phyloP scores from a whole-genome alignment of 345 rosid species.

The Brassica nigra region DNA sequence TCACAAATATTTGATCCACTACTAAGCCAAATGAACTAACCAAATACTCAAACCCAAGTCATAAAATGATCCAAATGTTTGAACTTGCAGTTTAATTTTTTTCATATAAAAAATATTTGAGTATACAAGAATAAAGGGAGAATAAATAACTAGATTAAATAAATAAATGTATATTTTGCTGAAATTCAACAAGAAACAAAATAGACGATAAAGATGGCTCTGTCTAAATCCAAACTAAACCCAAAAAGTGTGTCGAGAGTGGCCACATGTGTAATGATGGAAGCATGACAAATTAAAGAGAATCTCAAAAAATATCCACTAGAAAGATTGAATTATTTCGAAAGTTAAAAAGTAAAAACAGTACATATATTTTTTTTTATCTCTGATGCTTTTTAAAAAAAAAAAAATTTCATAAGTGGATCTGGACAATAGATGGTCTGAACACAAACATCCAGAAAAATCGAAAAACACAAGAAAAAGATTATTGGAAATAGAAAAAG shows the following conservation, averaged over 20 bases:
- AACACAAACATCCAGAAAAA: constrained; percentile 27
- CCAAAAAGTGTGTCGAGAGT: constrained; percentile 39
- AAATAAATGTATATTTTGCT: constrained; percentile 12
- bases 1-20: background rate
- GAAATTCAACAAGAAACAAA: constrained; percentile 28
- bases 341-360: constrained; percentile 21
- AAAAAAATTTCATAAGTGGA: constrained; percentile 9
- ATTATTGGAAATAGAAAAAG: background rate
- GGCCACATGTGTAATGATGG: constrained; percentile 47
- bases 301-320: background rate
- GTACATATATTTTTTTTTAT: background rate
- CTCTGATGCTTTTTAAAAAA: background rate
- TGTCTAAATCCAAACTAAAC: constrained; percentile 41
- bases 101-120: background rate
- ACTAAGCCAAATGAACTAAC: constrained; percentile 2
- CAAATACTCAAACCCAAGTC: background rate
- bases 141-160: background rate
- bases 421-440: constrained; percentile 20
- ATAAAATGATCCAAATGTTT: background rate
- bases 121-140: background rate
- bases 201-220: constrained; percentile 32
- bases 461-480: constrained; percentile 2
- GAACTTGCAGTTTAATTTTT: background rate
- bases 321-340: constrained; percentile 1
- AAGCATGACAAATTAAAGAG: constrained; percentile 30